Evolutionary conservation across 2,329 filamentous ascomycete genomes (phyloP).

Genomic region (Nemania sp.): DNA sequence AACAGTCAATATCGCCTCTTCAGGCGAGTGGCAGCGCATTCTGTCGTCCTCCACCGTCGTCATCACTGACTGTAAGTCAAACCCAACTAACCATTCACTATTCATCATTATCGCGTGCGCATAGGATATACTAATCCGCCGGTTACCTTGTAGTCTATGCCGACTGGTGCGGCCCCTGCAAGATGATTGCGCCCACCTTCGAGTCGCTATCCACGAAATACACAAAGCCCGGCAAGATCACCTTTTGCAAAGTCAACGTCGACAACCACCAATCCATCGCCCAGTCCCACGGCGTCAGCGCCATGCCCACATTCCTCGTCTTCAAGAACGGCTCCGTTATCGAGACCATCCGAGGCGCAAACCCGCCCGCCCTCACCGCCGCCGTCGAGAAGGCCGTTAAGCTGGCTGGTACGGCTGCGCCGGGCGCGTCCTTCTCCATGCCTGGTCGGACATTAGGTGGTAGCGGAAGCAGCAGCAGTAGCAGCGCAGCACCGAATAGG

Average conservation of each 20-base stretch:
- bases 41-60: slow-evolving; percentile 82
- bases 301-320: slow-evolving; percentile 95
- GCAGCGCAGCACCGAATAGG: slow-evolving; percentile 33
- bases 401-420: slow-evolving; percentile 58
- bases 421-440: slow-evolving; percentile 64
- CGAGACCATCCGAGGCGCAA: slow-evolving; percentile 84
- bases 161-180: slow-evolving; percentile 95
- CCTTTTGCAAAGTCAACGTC: slow-evolving; percentile 93
- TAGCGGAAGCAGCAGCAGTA: slow-evolving; percentile 28
- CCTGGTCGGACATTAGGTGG: slow-evolving; percentile 70
- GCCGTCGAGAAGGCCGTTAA: slow-evolving; percentile 77
- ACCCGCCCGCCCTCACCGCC: slow-evolving; percentile 78
- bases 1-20: slow-evolving; percentile 70
- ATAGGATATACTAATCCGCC: slow-evolving; percentile 45
- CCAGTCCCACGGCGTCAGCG: slow-evolving; percentile 80
- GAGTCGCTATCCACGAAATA: slow-evolving; percentile 84
- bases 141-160: slow-evolving; percentile 77
- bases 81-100: background rate
- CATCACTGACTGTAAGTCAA: slow-evolving; percentile 84
- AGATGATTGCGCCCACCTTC: slow-evolving; percentile 89
- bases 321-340: slow-evolving; percentile 80
- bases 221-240: slow-evolving; percentile 82
- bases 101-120: slow-evolving; percentile 2
- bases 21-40: slow-evolving; percentile 77
- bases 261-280: slow-evolving; percentile 84